Evolutionary conservation across 352 stramenopile species (phyloP), one percentile per base, ranked within the genome.

Genomic region (Pythium periplocum): DNA sequence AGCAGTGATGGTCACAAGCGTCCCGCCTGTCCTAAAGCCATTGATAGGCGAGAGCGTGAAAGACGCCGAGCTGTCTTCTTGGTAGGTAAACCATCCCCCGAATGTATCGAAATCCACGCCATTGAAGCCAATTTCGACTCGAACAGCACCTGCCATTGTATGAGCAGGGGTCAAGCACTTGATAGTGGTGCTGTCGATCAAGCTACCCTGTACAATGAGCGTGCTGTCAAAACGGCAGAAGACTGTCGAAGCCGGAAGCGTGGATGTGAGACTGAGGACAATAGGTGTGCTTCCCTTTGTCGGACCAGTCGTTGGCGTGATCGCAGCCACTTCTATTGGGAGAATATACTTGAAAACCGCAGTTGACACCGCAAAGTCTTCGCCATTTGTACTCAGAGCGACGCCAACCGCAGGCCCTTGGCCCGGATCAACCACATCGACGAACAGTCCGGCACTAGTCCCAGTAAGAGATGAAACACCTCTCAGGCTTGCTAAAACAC

Each of bases 281-380:
- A 96, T 66, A 2, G 69, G 55, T 0, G 87, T 96, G 5, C 64
- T 68, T 17, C 87, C 87, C 6, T 36, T 49, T 8, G 74, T 44
- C 11, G 83, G 78, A 8, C 87, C 87, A 35, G 59, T 67, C 1
- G 43, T 52, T 11, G 87, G 86, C 11, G 45, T 53, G 7, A 76
- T 45, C 0, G 50, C 68, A 5, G 69, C 26, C 4, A 84, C 63
- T 44, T 75, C 54, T 5, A 80, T 40, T 1, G 71, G 66, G 3
- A 60, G 35, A 7, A 76, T 31, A 45, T 89, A 87, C 6, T 56
- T 67, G 57, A 83, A 93, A 4, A 51, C 44, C 7, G 73, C 17
- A 1, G 55, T 62, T 10, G 59, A 59, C 1, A 30, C 38, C 3
- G 55, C 68, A 41, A 83, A 83, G 33, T 85, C 69, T 26, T 54